Percentiles rank a stretch among this genome's conserved stretches.
Evolutionary conservation across 1,284 basidiomycete genomes (phyloP).

Genomic region (Boletus semigastroideus): DNA sequence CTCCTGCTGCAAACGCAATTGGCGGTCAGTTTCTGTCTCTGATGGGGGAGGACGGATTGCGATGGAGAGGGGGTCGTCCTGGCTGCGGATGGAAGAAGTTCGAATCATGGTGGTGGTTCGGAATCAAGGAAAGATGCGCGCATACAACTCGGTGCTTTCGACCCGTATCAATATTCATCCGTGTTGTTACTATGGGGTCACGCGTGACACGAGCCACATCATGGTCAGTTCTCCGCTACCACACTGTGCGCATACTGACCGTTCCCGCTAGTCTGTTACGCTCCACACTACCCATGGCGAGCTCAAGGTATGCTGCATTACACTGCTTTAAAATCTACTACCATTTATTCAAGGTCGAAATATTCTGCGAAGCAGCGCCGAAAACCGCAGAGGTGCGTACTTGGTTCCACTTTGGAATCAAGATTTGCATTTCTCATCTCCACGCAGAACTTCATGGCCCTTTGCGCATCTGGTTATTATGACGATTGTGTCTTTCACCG

Average conservation of each 20-base stretch:
- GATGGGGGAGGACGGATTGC: constrained; percentile 61
- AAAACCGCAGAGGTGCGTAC: constrained; percentile 82
- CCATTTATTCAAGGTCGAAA: constrained; percentile 68
- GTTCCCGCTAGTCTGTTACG: constrained; percentile 76
- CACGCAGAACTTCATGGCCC: constrained; percentile 87
- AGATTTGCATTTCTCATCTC: constrained; percentile 6
- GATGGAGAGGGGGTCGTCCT: constrained; percentile 72
- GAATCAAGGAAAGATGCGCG: constrained; percentile 25
- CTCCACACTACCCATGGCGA: constrained; percentile 94
- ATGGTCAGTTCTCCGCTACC: constrained; percentile 34
- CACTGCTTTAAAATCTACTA: not conserved
- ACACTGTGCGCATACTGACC: constrained; percentile 16
- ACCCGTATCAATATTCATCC: not conserved
- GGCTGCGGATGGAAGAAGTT: constrained; percentile 65
- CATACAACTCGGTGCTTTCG: not conserved
- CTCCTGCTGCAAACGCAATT: constrained; percentile 58
- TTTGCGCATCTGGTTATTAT: constrained; percentile 90
- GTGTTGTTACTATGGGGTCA: constrained; percentile 13
- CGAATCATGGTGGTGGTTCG: constrained; percentile 49
- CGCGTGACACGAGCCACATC: constrained; percentile 30
- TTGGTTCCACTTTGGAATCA: constrained; percentile 11
- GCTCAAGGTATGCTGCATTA: constrained; percentile 68
- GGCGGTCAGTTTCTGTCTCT: constrained; percentile 67
- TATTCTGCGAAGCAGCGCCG: constrained; percentile 96
- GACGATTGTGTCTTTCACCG: constrained; percentile 88